Conservation (phyloP, 2,329 filamentous ascomycete genomes). For the Trichoderma oligosporum region DNA sequence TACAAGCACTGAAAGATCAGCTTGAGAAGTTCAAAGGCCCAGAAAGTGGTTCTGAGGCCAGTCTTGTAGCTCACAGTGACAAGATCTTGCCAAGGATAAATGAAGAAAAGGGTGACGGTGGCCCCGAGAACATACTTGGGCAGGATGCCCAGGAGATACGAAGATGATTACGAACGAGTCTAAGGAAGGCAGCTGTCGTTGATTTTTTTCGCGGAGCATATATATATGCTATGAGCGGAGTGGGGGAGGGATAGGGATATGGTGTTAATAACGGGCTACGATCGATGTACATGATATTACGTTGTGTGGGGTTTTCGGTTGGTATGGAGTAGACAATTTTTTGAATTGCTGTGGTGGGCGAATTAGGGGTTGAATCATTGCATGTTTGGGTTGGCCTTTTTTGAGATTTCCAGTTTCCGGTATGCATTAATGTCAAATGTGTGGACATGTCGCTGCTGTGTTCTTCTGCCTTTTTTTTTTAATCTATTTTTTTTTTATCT, state of each 20-base stretch:
- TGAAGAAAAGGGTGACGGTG: background rate
- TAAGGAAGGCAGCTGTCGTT: constrained; percentile 1
- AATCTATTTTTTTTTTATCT: background rate
- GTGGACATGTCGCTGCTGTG: background rate
- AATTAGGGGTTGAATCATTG: background rate
- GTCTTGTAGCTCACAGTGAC: background rate
- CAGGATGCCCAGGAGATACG: background rate
- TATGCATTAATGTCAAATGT: constrained; percentile 1
- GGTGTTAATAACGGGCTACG: constrained; percentile 3
- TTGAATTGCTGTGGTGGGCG: background rate
- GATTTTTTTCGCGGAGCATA: background rate
- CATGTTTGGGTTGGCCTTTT: constrained; percentile 9
- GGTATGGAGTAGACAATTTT: background rate
- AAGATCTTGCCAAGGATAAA: constrained; percentile 4
- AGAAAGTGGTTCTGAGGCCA: background rate
- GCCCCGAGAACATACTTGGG: background rate
- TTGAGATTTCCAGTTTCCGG: background rate
- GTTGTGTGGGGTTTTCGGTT: background rate
- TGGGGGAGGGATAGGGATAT: background rate
- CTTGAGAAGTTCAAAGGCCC: constrained; percentile 29
- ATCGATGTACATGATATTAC: constrained; percentile 7
- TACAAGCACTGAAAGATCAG: constrained; percentile 38
- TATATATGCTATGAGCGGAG: background rate
- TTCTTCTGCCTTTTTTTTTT: background rate
- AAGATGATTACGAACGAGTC: background rate